Evolutionary conservation across 1,139 yeast genomes (phyloP).

Genomic region (Magnusiomyces suaveolens): DNA sequence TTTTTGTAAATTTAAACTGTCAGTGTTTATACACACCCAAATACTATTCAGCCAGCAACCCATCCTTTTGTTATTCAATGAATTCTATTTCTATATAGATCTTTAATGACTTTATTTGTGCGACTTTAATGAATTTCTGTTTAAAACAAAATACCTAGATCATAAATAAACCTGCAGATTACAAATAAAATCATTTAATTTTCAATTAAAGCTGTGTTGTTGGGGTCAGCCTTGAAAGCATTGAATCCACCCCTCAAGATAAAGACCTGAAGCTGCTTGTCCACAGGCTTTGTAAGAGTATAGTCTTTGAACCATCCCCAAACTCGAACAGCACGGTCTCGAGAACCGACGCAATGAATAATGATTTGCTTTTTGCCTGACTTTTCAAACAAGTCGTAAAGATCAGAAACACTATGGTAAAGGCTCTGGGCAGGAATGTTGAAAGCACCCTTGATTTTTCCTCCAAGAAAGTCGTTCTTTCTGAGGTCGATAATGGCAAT

Average conservation of each 20-base stretch:
- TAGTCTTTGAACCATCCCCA: constrained; percentile 22
- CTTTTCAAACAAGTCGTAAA: constrained; percentile 20
- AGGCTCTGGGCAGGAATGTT: constrained; percentile 25
- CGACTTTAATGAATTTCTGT: not conserved
- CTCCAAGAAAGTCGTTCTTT: constrained; percentile 21
- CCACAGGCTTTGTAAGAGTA: constrained; percentile 14
- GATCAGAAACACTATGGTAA: constrained; percentile 17
- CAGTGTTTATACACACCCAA: not conserved
- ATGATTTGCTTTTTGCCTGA: constrained; percentile 20
- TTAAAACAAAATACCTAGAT: not conserved
- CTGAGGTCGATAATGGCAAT: constrained; percentile 21
- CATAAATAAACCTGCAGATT: not conserved
- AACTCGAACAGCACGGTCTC: constrained; percentile 21
- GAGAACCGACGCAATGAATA: constrained; percentile 19
- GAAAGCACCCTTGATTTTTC: constrained; percentile 22
- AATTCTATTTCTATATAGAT: not conserved
- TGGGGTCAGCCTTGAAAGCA: constrained; percentile 22
- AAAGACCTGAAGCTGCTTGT: not conserved
- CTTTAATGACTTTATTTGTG: not conserved
- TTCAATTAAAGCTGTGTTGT: constrained; percentile 19
- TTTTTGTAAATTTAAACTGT: not conserved
- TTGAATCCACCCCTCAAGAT: constrained; percentile 23
- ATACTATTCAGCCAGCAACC: too few species aligned
- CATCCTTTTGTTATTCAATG: too few species aligned
- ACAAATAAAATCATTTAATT: constrained; percentile 12